Conservation (phyloP, 116 monocot species). For the Dioscorea cayenensis region DNA sequence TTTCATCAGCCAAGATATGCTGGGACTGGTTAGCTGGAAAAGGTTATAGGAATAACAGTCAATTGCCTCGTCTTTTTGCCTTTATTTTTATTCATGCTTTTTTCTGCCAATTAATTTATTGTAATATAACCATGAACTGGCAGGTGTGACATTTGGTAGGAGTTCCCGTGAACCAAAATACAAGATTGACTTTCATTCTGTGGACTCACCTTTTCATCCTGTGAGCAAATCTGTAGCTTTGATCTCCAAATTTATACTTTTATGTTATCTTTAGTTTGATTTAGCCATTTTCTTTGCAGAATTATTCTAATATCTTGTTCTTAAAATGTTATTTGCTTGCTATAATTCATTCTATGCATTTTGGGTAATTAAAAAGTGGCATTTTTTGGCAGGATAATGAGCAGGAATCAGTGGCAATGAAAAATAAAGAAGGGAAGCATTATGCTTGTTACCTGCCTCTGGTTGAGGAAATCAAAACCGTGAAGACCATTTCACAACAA, state of each 20-base stretch:
- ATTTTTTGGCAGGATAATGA: conserved; percentile 55
- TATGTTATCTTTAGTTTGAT: not conserved
- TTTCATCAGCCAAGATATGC: not conserved
- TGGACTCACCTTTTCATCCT: conserved; percentile 50
- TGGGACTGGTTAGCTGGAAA: too few relatives aligned
- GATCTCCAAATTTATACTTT: not conserved
- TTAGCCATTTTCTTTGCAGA: not conserved
- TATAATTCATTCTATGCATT: not conserved
- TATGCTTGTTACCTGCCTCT: conserved; percentile 72
- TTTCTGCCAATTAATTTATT: not conserved
- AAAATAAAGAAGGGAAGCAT: conserved; percentile 60
- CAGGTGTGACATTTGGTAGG: conserved; percentile 54
- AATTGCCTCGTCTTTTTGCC: not conserved
- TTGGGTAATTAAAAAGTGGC: not conserved
- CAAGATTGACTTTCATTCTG: conserved; percentile 55
- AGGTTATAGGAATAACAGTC: not conserved
- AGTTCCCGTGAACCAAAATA: conserved; percentile 77
- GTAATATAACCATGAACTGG: not conserved
- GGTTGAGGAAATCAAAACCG: conserved; percentile 62
- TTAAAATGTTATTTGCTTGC: not conserved
- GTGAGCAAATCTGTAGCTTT: conserved; percentile 24
- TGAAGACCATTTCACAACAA: conserved; percentile 33
- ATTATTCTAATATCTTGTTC: too few relatives aligned
- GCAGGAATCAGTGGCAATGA: conserved; percentile 66
- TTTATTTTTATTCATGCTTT: not conserved